Evolutionary conservation across 495 filamentous ascomycete species (phyloP).

Genomic region (Neurospora discreta): DNA sequence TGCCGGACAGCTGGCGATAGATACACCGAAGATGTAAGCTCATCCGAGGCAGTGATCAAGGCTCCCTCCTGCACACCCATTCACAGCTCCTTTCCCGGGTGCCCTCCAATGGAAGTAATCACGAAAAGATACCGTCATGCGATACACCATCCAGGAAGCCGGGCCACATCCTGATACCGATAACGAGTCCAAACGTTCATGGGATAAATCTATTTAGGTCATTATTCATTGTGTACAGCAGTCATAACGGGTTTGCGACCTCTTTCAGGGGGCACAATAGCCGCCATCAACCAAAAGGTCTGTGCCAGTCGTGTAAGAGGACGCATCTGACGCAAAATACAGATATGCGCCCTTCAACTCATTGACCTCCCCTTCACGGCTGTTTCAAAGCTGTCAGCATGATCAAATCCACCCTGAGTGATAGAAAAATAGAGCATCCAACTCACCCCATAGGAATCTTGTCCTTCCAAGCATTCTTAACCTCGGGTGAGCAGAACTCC

Average conservation of each 20-base stretch:
- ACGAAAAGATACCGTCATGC: neutral
- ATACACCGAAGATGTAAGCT: neutral
- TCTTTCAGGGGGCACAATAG: constrained; percentile 33
- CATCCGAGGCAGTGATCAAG: neutral
- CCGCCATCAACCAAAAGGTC: constrained; percentile 71
- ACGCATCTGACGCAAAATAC: constrained; percentile 78
- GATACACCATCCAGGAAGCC: neutral
- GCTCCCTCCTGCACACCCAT: neutral
- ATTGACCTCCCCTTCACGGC: constrained; percentile 56
- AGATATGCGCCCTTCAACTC: constrained; percentile 85
- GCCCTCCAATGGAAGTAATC: neutral
- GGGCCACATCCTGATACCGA: neutral
- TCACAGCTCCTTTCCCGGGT: neutral
- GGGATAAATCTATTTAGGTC: neutral
- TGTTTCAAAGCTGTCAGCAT: constrained; percentile 15
- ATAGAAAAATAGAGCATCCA: neutral
- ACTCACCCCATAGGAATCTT: constrained; percentile 75
- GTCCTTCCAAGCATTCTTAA: constrained; percentile 62
- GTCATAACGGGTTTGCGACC: neutral
- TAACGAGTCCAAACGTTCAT: neutral
- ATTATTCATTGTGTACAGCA: neutral
- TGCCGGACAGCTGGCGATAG: neutral
- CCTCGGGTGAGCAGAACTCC: constrained; percentile 56
- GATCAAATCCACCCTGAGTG: neutral
- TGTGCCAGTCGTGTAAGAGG: constrained; percentile 71